Percentiles rank a stretch among this genome's conserved stretches.
Conservation (phyloP, 169 alveolate genomes). For the Plasmodium gonderi region DNA sequence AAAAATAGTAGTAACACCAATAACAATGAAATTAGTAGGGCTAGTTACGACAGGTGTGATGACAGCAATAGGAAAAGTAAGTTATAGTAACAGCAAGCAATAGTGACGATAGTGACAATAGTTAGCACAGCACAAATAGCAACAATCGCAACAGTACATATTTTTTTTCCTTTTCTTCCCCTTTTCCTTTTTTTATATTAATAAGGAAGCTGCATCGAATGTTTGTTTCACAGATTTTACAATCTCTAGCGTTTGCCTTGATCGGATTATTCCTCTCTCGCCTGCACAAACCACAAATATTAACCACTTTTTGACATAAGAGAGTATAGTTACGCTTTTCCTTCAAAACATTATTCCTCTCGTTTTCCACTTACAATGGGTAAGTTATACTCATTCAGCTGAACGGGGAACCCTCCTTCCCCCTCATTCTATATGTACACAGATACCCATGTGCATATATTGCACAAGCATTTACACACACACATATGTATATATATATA, state of each 20-base stretch:
- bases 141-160: background rate
- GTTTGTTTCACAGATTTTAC: background rate
- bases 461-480: no score
- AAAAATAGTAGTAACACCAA: no score
- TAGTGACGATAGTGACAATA: no score
- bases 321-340: background rate
- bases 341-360: background rate
- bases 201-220: background rate
- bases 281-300: no score
- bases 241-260: background rate
- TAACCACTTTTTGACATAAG: no score
- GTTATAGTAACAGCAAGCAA: no score
- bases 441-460: background rate
- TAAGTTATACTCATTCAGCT: background rate
- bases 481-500: background rate
- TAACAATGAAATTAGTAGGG: no score
- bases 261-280: background rate
- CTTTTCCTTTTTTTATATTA: background rate
- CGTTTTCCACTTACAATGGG: background rate
- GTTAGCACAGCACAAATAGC: background rate
- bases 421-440: background rate
- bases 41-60: no score
- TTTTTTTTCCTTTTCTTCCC: background rate
- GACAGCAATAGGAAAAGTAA: no score
- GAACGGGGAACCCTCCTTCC: background rate